Base-by-base conservation (phyloP, 2,329 filamentous ascomycete species). In the Aureobasidium musti region DNA sequence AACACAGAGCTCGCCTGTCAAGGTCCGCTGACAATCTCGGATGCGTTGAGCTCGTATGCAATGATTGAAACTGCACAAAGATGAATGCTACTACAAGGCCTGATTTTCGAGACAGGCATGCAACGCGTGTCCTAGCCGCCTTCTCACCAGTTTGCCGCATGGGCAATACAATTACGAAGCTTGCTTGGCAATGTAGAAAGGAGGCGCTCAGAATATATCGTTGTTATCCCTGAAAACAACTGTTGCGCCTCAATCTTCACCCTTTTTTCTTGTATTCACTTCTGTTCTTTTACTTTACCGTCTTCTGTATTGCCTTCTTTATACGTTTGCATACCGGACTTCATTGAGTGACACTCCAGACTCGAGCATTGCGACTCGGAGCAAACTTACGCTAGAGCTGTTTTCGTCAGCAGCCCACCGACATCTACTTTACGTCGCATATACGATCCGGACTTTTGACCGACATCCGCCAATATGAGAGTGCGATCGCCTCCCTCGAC, bases 401-500 rank as follows among this genome's bases (percentile, higher is more conserved):
- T 53, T 21, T 56, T 35, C 61, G 61, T 64, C 61, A 64, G 61
- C 61, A 64, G 35, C 37, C 61, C 61, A 35, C 61, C 49, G 37
- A 54, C n/a, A 54, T 45, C 28, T 35, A 52, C 33, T 54, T 28
- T 54, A 52, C 45, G 21, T 35, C 49, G 47, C 53, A 49, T 57
- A 35, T 37, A 30, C 53, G 19, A 50, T 53, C 60, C 64, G 59
- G 47, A 60, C 26, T 33, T 61, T 56, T 52, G 49, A 52, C 47
- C 14, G 61, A 23, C 49, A 23, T 41, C 13, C 43, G 52, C 50
- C 57, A 81, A 71, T 70, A 89, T 89, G 87, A 86, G 82, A 77
- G 78, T 88, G 71, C 81, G 81, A 41, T 56, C 49, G 19, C 33
- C 39, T 8, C 57, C 57, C 77, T 83, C 83, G 66, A 81, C 85